Percentiles rank a stretch among this genome's conserved stretches.
These are phyloP conservation scores for Pestalotiopsis sp. DNA, from an alignment of 2,329 filamentous ascomycete species.

Conservation along the genomic window DNA sequence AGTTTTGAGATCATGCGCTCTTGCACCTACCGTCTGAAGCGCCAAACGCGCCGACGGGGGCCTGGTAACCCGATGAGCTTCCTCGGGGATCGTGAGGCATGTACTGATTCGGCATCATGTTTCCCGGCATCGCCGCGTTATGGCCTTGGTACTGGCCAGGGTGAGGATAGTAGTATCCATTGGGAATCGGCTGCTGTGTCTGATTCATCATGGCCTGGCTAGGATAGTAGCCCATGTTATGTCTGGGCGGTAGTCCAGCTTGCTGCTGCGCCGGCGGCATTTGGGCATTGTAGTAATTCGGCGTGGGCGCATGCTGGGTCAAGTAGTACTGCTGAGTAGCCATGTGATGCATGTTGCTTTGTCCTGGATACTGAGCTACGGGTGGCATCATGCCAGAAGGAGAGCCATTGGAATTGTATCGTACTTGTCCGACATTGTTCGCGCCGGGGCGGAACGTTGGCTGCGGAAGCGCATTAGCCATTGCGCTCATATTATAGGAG, in stretches of 20 bases:
- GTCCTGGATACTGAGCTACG: slow-evolving; percentile 42
- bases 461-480: slow-evolving; percentile 47
- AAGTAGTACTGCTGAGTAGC: slow-evolving; percentile 48
- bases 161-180: slow-evolving; percentile 47
- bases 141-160: slow-evolving; percentile 38
- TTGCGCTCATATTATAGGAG: slow-evolving; percentile 49
- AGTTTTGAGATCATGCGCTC: not conserved
- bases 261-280: slow-evolving; percentile 39
- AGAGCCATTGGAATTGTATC: slow-evolving; percentile 30
- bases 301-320: slow-evolving; percentile 43
- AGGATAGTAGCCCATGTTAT: slow-evolving; percentile 45
- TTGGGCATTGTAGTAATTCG: slow-evolving; percentile 45
- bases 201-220: slow-evolving; percentile 44
- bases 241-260: slow-evolving; percentile 34
- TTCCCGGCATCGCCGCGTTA: slow-evolving; percentile 31
- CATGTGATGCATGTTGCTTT: slow-evolving; percentile 38
- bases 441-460: slow-evolving; percentile 39
- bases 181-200: slow-evolving; percentile 34
- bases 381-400: slow-evolving; percentile 42
- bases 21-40: slow-evolving; percentile 28
- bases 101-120: slow-evolving; percentile 39
- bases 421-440: slow-evolving; percentile 34
- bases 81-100: slow-evolving; percentile 21
- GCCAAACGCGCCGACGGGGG: slow-evolving; percentile 14
- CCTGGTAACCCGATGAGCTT: slow-evolving; percentile 21